Percentiles rank a stretch among this genome's conserved stretches.
phyloP scores from a whole-genome alignment of 2,329 filamentous ascomycete species.

The Achaetomium macrosporum region DNA sequence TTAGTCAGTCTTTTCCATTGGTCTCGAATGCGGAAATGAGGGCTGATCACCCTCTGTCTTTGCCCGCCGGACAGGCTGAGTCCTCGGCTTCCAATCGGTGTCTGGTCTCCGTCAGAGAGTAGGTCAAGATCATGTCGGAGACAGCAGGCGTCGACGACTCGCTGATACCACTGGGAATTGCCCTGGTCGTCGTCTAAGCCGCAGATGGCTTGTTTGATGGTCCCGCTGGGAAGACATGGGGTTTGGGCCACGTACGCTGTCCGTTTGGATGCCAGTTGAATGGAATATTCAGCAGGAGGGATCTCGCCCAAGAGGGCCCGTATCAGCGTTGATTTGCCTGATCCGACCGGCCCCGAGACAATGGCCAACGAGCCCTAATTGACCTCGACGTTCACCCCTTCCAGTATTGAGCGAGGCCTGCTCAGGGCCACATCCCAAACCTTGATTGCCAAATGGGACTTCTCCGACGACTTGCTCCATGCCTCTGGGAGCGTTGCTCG shows the following conservation, averaged over 20 bases:
- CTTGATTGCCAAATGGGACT: not conserved
- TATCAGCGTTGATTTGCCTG: slow-evolving; percentile 29
- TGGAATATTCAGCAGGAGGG: slow-evolving; percentile 19
- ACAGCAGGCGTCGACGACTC: slow-evolving; percentile 25
- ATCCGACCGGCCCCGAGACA: slow-evolving; percentile 26
- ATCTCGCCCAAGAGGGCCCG: slow-evolving; percentile 29
- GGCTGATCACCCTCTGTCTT: slow-evolving; percentile 20
- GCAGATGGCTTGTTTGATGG: slow-evolving; percentile 30
- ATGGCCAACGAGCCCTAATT: slow-evolving; percentile 23
- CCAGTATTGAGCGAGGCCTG: slow-evolving; percentile 16
- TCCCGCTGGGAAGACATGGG: slow-evolving; percentile 34
- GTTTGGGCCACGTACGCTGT: slow-evolving; percentile 35
- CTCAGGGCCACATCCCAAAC: not conserved
- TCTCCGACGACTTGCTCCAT: not conserved
- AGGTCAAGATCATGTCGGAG: slow-evolving; percentile 25
- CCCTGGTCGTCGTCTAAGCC: slow-evolving; percentile 11
- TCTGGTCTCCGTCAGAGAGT: slow-evolving; percentile 22
- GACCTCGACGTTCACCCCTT: slow-evolving; percentile 24
- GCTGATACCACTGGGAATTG: slow-evolving; percentile 27
- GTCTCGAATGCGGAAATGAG: too few species aligned
- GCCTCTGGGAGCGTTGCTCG: not conserved
- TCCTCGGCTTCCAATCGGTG: slow-evolving; percentile 23
- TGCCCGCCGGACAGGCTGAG: slow-evolving; percentile 24
- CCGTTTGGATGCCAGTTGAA: slow-evolving; percentile 25
- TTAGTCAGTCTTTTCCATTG: not conserved